Evolutionary conservation across 2,329 filamentous ascomycete species (phyloP).

Genomic region (Talaromyces sp.): DNA sequence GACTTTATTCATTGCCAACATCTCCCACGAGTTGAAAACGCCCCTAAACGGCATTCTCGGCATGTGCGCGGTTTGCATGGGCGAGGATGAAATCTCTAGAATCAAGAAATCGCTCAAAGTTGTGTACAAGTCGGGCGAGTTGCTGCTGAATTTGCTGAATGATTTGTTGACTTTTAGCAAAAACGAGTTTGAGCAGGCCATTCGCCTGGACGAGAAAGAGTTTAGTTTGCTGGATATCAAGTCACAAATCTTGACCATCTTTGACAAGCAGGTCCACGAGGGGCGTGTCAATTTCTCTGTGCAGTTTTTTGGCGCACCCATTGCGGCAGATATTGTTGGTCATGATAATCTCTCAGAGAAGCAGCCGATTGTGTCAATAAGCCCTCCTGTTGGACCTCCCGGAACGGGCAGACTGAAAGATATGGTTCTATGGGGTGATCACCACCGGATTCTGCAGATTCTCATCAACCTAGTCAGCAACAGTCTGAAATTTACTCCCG

Average conservation of each 20-base stretch:
- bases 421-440: constrained; percentile 88
- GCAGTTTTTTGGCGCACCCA: constrained; percentile 58
- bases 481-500: constrained; percentile 82
- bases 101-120: constrained; percentile 81
- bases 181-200: constrained; percentile 83
- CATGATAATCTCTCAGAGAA: constrained; percentile 13
- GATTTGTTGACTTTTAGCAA: constrained; percentile 91
- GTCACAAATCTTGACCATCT: constrained; percentile 77
- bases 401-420: constrained; percentile 69
- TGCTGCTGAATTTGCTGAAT: constrained; percentile 78
- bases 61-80: constrained; percentile 90
- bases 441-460: constrained; percentile 86
- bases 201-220: constrained; percentile 76
- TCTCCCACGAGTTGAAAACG: constrained; percentile 76
- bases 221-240: constrained; percentile 80
- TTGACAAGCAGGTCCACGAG: constrained; percentile 83
- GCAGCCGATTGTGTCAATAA: background rate
- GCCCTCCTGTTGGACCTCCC: constrained; percentile 55
- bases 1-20: constrained; percentile 93
- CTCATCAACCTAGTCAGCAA: constrained; percentile 77
- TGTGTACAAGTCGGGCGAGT: constrained; percentile 81
- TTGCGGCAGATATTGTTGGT: constrained; percentile 20
- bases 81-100: constrained; percentile 71
- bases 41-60: constrained; percentile 88
- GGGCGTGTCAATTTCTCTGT: constrained; percentile 69